phyloP scores from a whole-genome alignment of 2,329 filamentous ascomycete species.

The Diaporthe sp. region DNA sequence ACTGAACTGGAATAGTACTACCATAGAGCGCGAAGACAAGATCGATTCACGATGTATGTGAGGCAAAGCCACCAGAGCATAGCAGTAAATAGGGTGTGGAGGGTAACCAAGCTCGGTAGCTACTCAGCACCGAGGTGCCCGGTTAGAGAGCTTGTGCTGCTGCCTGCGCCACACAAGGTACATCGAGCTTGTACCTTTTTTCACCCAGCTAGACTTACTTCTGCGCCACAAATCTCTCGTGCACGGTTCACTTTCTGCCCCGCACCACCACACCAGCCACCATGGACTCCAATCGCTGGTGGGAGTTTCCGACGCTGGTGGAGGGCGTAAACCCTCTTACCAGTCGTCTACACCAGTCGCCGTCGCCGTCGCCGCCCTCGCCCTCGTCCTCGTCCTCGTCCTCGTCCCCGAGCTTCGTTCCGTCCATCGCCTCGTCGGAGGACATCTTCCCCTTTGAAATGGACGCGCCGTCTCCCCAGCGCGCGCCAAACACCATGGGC shows the following conservation, averaged over 20 bases:
- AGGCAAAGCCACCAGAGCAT: background rate
- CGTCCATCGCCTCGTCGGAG: slow-evolving; percentile 20
- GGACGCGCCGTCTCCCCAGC: slow-evolving; percentile 26
- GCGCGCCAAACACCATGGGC: slow-evolving; percentile 38
- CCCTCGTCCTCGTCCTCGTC: background rate
- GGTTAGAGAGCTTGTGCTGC: background rate
- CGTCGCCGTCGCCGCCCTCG: background rate
- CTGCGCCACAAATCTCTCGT: background rate
- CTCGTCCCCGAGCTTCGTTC: background rate
- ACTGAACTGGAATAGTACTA: background rate
- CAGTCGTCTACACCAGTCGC: background rate
- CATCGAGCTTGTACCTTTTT: background rate
- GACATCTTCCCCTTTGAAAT: slow-evolving; percentile 22
- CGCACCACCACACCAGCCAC: slow-evolving; percentile 14
- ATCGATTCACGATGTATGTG: background rate
- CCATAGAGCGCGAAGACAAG: background rate
- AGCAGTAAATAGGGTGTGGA: background rate
- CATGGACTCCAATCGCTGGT: slow-evolving; percentile 2
- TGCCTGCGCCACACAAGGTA: background rate
- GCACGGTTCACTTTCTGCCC: background rate
- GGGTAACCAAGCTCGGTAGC: background rate
- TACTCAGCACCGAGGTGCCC: background rate
- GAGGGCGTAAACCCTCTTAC: slow-evolving; percentile 21
- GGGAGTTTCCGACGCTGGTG: slow-evolving; percentile 21
- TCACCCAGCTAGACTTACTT: background rate